phyloP scores from a whole-genome alignment of 352 stramenopile genomes.

The Halophytophthora batemanensis region DNA sequence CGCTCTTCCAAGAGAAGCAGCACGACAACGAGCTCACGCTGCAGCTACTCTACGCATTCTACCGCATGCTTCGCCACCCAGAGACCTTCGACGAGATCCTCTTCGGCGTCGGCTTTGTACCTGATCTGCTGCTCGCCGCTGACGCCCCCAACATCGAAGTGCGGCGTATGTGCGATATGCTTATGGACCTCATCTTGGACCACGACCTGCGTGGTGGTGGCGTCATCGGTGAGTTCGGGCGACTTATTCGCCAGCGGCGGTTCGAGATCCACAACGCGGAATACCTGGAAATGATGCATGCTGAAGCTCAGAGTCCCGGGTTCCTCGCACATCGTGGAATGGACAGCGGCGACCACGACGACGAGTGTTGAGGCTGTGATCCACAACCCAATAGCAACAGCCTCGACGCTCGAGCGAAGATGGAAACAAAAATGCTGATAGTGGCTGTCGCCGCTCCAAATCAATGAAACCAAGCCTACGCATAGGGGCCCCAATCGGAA shows the following conservation, averaged over 20 bases:
- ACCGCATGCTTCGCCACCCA: slow-evolving; percentile 64
- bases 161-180: slow-evolving; percentile 80
- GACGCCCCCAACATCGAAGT: slow-evolving; percentile 82
- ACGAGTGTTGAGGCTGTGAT: slow-evolving; percentile 10
- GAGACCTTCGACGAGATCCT: slow-evolving; percentile 83
- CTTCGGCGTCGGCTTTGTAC: slow-evolving; percentile 69
- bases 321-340: slow-evolving; percentile 19
- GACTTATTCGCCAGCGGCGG: slow-evolving; percentile 73
- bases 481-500: no score
- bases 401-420: background rate
- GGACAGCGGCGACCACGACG: slow-evolving; percentile 31
- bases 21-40: slow-evolving; percentile 84
- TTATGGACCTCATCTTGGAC: slow-evolving; percentile 85
- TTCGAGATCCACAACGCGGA: slow-evolving; percentile 89
- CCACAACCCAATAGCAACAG: background rate
- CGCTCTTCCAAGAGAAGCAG: slow-evolving; percentile 85
- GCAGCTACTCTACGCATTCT: slow-evolving; percentile 80
- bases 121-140: slow-evolving; percentile 71
- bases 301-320: slow-evolving; percentile 35
- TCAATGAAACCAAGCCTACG: no score
- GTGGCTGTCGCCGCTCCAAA: no score
- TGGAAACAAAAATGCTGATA: background rate
- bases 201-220: slow-evolving; percentile 61
- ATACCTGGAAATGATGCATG: slow-evolving; percentile 84
- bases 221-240: slow-evolving; percentile 65